Percentiles rank a stretch among this genome's conserved stretches.
Conservation (phyloP, 164 flowering plant genomes). For the Vitis riparia region DNA sequence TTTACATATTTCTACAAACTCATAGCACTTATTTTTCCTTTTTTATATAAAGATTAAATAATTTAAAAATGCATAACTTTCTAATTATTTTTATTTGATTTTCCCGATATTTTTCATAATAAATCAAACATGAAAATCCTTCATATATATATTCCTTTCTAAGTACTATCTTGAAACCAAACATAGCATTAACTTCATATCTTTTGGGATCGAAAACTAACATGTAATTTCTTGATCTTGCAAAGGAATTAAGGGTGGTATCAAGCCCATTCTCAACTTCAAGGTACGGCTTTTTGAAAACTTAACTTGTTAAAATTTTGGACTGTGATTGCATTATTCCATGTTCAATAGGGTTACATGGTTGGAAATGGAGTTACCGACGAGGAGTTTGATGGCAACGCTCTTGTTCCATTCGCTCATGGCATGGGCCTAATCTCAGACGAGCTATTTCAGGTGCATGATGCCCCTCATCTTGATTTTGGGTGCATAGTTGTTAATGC, state of each 20-base stretch:
- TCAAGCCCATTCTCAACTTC: conserved; percentile 66
- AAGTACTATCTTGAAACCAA: too few species aligned
- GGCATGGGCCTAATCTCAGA: conserved; percentile 94
- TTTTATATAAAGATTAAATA: too few species aligned
- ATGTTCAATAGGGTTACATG: conserved; percentile 62
- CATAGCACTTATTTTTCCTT: too few species aligned
- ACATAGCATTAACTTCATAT: too few species aligned
- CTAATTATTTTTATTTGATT: too few species aligned
- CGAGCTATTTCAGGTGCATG: conserved; percentile 59
- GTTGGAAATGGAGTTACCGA: conserved; percentile 91
- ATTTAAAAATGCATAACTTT: too few species aligned
- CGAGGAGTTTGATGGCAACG: conserved; percentile 67
- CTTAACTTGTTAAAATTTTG: not conserved
- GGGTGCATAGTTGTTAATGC: not conserved
- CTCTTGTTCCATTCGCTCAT: conserved; percentile 89
- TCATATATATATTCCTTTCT: too few species aligned
- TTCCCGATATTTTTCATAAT: too few species aligned
- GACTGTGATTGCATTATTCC: not conserved
- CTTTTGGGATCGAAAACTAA: not conserved
- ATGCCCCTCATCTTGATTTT: not conserved
- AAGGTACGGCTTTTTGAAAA: conserved; percentile 43
- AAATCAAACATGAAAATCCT: too few species aligned
- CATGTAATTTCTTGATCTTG: conserved; percentile 6
- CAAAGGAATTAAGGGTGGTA: conserved; percentile 64
- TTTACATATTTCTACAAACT: too few species aligned